Evolutionary conservation across 192 early-diverging fungal genomes (phyloP), one percentile per base, ranked within the genome.

Genomic region (Podila clonocystis): DNA sequence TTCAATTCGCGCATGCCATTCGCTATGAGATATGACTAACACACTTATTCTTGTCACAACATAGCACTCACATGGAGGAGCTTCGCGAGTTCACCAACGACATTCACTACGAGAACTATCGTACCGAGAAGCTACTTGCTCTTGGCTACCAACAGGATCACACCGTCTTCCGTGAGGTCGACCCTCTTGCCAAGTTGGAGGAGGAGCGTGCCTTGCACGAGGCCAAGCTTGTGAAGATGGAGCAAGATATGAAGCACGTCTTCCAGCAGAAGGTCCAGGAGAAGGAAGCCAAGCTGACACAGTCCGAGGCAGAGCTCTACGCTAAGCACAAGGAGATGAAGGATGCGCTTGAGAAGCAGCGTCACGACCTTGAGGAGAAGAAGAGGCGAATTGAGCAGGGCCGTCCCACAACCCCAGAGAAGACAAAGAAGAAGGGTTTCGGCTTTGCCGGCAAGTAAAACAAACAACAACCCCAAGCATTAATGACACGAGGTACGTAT

Each of bases 231-330:
- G 89, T 92, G 63, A 97, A 98, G 89, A 98, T 99, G 98, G 97
- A 99, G 84, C 90, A 91, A 17, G 98, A 99, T 85, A 99, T 99
- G 98, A 96, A 96, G 84, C 89, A 93, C 29, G 98, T 99, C 50
- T 99, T 99, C 93, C 94, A 97, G 85, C 95, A 96, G 68, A 98
- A 99, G 90, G 98, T 99, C 4, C 94, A 96, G 63, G 98, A 99
- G 86, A 98, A 98, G 87, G 97, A 99, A 83, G 87, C 95, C 72
- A 98, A 98, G 89, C 88, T 99, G 73, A 99, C 97, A 90, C 96
- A 97, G 82, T 93, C 92, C 36, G 98, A 99, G 84, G 97, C 97
- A 75, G 98, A 94, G 89, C 88, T 99, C 34, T 95, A 97, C 83
- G 96, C 96, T 22, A 95, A 96, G 63, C 96, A 99, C 86, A 94